phyloP scores from a whole-genome alignment of 495 filamentous ascomycete species.

The Talaromyces adpressus region DNA sequence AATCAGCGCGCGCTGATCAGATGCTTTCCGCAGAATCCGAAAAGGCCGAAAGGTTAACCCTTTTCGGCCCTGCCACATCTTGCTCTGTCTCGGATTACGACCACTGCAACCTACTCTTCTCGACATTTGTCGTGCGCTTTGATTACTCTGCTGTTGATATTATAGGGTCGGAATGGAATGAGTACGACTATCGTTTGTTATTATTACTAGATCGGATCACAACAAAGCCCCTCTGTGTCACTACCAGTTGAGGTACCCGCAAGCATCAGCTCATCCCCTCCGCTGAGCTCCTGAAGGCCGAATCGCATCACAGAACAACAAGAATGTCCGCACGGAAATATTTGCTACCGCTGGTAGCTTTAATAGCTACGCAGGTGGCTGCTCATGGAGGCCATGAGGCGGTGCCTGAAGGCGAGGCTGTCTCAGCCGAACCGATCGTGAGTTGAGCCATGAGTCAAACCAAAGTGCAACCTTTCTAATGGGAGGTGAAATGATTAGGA shows the following conservation, averaged over 20 bases:
- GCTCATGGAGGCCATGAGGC: constrained; percentile 73
- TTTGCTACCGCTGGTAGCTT: constrained; percentile 17
- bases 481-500: constrained; percentile 44
- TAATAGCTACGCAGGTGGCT: constrained; percentile 24
- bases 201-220: background rate
- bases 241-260: background rate
- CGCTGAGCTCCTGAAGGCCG: background rate
- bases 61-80: background rate
- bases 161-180: background rate
- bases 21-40: background rate
- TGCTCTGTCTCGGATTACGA: background rate
- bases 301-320: background rate
- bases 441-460: constrained; percentile 20
- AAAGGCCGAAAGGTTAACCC: background rate
- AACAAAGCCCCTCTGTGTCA: background rate
- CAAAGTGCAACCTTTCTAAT: background rate
- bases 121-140: background rate
- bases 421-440: constrained; percentile 85
- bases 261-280: background rate
- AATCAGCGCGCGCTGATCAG: background rate
- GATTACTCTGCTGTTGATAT: background rate
- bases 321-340: constrained; percentile 2
- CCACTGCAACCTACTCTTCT: background rate
- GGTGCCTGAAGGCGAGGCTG: constrained; percentile 64
- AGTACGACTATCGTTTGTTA: background rate